Base-by-base conservation (phyloP, 2,329 filamentous ascomycete species). In the Tolypocladium guangdongense region DNA sequence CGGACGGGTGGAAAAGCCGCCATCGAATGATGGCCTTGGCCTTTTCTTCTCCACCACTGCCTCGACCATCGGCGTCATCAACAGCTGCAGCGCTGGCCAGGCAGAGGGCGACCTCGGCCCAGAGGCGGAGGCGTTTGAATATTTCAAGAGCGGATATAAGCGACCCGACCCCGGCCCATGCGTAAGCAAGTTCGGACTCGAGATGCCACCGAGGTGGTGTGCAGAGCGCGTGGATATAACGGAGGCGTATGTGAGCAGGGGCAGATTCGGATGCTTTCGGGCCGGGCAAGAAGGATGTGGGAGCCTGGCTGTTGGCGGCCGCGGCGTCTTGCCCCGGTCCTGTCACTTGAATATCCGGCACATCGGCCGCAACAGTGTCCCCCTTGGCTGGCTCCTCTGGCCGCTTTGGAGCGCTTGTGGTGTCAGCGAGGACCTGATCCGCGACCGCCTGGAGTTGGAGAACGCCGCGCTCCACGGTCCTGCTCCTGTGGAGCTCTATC, bases 361-460 rank as follows among this genome's bases (percentile, higher is more conserved):
- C 64, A 2, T 71, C 64, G 0, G 54, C 30, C 11, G 71, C 63
- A 0, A 68, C 60, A 5, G 50, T 38, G 37, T 59, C 56, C 43
- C 62, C 63, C 50, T 57, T 56, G 1, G 49, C 41, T 12, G 66
- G 62, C 3, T 64, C 59, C 1, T 64, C 63, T n/a, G 69, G 60
- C 14, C 60, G 54, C 5, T 66, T 53, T 5, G 63, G 49, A 8
- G 66, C 55, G 20, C 73, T 70, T 1, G 71, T 65, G 0, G 89
- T 97, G 56, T 97, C 91, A 0, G 89, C 88, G 55, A 99, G 84
- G 51, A 99, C 87, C 64, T 99, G 93, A 61, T 99, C 93, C 1
- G 96, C 91, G 0, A 99, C 82, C 1, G 91, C 91, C 69, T 99
- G 93, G 60, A 99, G 80, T 70, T 99, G 93, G 22, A 99, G 74